phyloP scores from a whole-genome alignment of 2,329 filamentous ascomycete species.

The Aspergillus brunneoviolaceus region DNA sequence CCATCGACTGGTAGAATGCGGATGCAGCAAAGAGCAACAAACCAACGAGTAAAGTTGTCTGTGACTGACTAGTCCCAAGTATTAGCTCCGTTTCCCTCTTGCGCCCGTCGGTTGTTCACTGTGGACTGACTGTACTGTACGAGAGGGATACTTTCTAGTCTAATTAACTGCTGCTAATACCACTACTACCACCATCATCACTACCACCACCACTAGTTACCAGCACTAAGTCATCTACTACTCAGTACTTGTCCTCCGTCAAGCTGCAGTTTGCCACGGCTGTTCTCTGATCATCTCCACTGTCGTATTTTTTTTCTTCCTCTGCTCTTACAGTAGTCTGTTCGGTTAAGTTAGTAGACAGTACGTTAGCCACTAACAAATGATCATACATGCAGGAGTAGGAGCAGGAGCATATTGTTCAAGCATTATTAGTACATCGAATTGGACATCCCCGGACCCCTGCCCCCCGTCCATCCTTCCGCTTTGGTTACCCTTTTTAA shows the following conservation, averaged over 20 bases:
- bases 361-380: not conserved
- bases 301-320: slow-evolving; percentile 16
- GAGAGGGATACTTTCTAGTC: too few relatives aligned
- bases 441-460: slow-evolving; percentile 21
- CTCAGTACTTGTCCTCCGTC: not conserved
- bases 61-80: not conserved
- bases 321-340: not conserved
- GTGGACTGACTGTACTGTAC: not conserved
- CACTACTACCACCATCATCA: slow-evolving; percentile 1
- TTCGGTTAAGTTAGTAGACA: not conserved
- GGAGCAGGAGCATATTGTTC: not conserved
- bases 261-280: slow-evolving; percentile 24
- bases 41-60: too few relatives aligned
- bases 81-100: slow-evolving; percentile 12
- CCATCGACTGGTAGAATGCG: not conserved
- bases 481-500: slow-evolving; percentile 16
- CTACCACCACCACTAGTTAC: not conserved
- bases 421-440: slow-evolving; percentile 1
- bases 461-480: slow-evolving; percentile 20
- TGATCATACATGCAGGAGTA: not conserved
- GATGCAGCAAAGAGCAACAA: not conserved
- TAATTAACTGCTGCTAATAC: not conserved
- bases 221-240: not conserved
- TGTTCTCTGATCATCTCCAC: slow-evolving; percentile 17
- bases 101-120: not conserved